phyloP scores from a whole-genome alignment of 768 basidiomycete genomes.

The Lentinula raphanica region DNA sequence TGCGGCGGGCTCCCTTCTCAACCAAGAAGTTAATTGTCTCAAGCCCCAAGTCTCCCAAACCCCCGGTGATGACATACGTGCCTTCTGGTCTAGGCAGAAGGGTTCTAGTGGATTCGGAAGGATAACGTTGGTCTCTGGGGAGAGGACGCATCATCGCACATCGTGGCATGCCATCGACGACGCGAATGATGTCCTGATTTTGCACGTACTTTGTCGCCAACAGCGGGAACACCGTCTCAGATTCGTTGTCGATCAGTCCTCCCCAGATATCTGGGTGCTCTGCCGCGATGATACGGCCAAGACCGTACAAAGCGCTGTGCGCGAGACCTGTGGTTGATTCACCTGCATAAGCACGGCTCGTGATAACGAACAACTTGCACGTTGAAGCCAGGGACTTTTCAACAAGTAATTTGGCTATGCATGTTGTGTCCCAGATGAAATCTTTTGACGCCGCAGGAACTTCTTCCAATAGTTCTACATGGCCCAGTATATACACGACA shows the following conservation, averaged over 20 bases:
- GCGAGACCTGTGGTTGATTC: neutral
- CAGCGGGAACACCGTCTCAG: neutral
- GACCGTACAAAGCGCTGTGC: neutral
- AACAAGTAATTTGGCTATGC: neutral
- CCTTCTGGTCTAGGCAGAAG: neutral
- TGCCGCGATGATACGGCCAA: neutral
- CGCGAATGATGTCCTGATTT: neutral
- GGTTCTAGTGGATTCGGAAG: neutral
- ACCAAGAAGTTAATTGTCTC: slow-evolving; percentile 1
- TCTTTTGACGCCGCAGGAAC: neutral
- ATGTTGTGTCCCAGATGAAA: neutral
- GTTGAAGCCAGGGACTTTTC: neutral
- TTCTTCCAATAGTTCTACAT: neutral
- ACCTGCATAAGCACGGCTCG: neutral
- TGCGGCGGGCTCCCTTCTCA: neutral
- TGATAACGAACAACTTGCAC: neutral
- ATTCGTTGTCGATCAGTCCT: neutral
- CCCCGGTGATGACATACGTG: neutral
- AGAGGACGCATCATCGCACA: slow-evolving; percentile 1
- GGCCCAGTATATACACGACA: neutral
- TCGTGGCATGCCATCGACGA: slow-evolving; percentile 1
- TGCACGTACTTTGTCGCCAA: neutral
- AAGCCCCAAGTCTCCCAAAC: slow-evolving; percentile 1
- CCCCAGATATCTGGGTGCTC: slow-evolving; percentile 1
- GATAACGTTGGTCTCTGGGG: neutral